Base-by-base conservation (phyloP, 495 filamentous ascomycete genomes). In the Cenococcum geophilum region DNA sequence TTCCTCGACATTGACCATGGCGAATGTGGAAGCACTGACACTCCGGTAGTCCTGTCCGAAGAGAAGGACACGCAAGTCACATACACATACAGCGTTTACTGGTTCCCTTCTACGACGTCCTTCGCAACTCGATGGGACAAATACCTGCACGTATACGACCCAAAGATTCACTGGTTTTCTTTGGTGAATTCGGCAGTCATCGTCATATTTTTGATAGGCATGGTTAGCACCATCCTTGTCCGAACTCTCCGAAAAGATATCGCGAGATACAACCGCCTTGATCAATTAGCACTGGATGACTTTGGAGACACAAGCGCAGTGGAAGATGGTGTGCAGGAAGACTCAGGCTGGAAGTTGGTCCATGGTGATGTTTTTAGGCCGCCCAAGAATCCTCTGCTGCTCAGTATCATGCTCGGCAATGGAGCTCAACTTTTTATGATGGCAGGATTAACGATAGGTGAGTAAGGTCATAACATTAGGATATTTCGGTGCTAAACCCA, bases 81-180 rank as follows among this genome's bases (percentile, higher is more conserved):
- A 0, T 98, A 88, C 78, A 96, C 91, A 0, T 98, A 98, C 72
- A 88, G 86, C 69, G 89, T 97, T 12, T 87, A 83, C 71, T 98
- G 93, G 93, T 77, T 76, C 27, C 79, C 80, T 45, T 95, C 89
- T 1, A 55, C 76, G 0, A 96, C 91, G 1, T 86, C 86, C 0
- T 98, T 95, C 88, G 93, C 93, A 34, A 97, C 95, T 18, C 81
- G 93, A 59, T 97, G 92, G 92, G 93, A 98, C 77, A 95, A 93
- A 73, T 98, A 97, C 70, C 80, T 97, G 25, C 91, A 96, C 68
- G 92, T 97, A 21, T 91, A 88, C 65, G 89, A 97, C 74, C 91
- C 93, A 43, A 90, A 89, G 75, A 97, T 98, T 68, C 93, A 97
- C 73, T 98, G 93, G 93, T 93, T 96, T 74, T 96, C 89, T 11